Conservation (phyloP, 2,329 filamentous ascomycete species). For the Colletotrichum karsti region DNA sequence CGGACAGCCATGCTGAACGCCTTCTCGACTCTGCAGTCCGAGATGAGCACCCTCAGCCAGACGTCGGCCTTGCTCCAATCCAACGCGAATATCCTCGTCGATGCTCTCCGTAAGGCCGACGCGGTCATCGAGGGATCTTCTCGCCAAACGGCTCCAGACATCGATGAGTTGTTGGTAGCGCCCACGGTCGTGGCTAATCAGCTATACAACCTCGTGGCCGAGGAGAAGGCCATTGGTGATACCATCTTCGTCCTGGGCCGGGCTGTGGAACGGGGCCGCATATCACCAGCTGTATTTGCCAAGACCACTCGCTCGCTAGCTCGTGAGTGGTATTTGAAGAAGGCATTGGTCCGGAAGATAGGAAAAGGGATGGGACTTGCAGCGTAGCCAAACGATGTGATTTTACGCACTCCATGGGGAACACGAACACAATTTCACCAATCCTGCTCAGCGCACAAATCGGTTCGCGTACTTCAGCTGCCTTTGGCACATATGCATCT, state of each 20-base stretch:
- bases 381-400: neutral
- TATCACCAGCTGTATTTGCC: conserved; percentile 78
- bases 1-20: conserved; percentile 78
- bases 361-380: conserved; percentile 76
- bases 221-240: conserved; percentile 87
- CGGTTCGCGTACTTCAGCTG: too few relatives aligned
- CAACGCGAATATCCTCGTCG: conserved; percentile 82
- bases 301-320: conserved; percentile 80
- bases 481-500: too few relatives aligned
- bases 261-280: conserved; percentile 76
- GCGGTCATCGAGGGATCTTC: conserved; percentile 78
- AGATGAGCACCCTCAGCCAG: conserved; percentile 75
- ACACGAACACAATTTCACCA: too few relatives aligned
- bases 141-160: conserved; percentile 73
- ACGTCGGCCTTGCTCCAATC: conserved; percentile 76
- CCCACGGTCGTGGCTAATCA: conserved; percentile 94
- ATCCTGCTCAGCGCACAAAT: too few relatives aligned
- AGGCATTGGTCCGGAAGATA: conserved; percentile 82
- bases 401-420: neutral
- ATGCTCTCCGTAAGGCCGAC: conserved; percentile 82
- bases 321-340: conserved; percentile 85
- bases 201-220: conserved; percentile 87
- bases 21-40: conserved; percentile 74
- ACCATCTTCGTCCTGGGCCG: conserved; percentile 84
- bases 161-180: conserved; percentile 93